These are phyloP conservation scores for Plantago ovata DNA, from an alignment of 257 asterid species.

Conservation along the genomic window DNA sequence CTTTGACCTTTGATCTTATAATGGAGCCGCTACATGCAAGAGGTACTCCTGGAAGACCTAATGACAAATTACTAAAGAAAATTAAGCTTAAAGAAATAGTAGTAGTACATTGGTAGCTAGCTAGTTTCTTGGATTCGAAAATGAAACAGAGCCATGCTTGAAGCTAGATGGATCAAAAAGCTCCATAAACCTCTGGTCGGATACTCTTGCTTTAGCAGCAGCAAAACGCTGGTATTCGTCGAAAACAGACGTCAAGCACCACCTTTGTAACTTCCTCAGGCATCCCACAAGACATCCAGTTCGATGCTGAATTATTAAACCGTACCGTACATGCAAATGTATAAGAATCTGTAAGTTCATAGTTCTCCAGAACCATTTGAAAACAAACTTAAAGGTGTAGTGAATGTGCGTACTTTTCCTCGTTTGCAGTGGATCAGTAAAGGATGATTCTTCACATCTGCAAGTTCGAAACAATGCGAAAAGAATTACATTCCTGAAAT, in stretches of 20 bases:
- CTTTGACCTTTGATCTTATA: no score
- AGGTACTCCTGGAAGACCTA: no score
- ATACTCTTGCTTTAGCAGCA: constrained; percentile 78
- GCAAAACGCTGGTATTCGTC: constrained; percentile 91
- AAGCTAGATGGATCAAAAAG: constrained; percentile 56
- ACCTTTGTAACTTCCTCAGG: constrained; percentile 69
- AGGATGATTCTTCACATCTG: constrained; percentile 77
- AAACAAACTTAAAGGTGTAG: constrained; percentile 3
- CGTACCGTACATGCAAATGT: background rate
- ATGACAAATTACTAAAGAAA: no score
- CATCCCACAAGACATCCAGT: constrained; percentile 92
- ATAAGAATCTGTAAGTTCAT: no score
- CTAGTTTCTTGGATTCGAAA: constrained; percentile 39
- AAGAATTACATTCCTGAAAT: background rate
- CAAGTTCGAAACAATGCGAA: background rate
- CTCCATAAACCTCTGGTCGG: constrained; percentile 90
- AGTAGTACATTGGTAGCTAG: no score
- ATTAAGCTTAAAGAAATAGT: no score
- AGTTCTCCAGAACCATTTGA: no score
- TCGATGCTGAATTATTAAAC: constrained; percentile 56
- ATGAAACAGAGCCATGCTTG: constrained; percentile 42
- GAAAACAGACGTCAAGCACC: constrained; percentile 80
- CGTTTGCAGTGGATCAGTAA: constrained; percentile 79
- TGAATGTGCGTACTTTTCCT: constrained; percentile 53
- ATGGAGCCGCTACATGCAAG: no score